Evolutionary conservation across 106 monocot genomes (phyloP), one percentile per base, ranked within the genome.

Genomic region (Acanthochlamys bracteata): DNA sequence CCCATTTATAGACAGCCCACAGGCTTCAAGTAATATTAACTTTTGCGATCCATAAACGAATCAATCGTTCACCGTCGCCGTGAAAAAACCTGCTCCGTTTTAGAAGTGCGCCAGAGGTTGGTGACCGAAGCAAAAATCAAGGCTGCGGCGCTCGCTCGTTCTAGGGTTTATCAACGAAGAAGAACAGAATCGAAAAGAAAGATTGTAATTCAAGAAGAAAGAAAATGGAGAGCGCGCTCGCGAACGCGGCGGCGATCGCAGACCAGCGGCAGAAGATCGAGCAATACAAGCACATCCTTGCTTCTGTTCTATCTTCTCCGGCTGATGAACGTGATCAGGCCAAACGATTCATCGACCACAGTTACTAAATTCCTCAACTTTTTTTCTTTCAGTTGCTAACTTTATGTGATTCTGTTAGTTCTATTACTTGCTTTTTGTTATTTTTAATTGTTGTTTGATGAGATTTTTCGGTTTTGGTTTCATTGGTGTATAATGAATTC

Each of bases 181-280:
- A 33, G 33, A 3, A 1, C 33, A 1, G 33, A 33, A 33, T 1
- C 6, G 33, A 6, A 33, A 33, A 1, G 33, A 1, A 33, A 33
- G 33, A 33, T 33, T 33, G 6, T 33, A 33, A 33, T 33, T 33
- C 33, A 33, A 33, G 33, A 33, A 33, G 33, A 49, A 20, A 17
- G 55, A 3, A 8, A 15, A 91, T 91, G 96, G 78, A 98, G 65
- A 76, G 76, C 67, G 85, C 83, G 13, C 75, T 98, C 23, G 80
- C 88, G 39, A 77, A 58, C 64, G 91, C 91, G 16, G 77, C 81
- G 23, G 60, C 82, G 43, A 88, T 91, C 53, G 13, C 84, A 10
- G 96, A 98, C 63, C 96, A 91, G 75, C 53, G 88, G 67, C 96
- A 85, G 51, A 91, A 98, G 81, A 88, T 98, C 60, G 96, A 98